Evolutionary conservation across 495 filamentous ascomycete genomes (phyloP), one percentile per base, ranked within the genome.

Genomic region (Aspergillus haitiensis): DNA sequence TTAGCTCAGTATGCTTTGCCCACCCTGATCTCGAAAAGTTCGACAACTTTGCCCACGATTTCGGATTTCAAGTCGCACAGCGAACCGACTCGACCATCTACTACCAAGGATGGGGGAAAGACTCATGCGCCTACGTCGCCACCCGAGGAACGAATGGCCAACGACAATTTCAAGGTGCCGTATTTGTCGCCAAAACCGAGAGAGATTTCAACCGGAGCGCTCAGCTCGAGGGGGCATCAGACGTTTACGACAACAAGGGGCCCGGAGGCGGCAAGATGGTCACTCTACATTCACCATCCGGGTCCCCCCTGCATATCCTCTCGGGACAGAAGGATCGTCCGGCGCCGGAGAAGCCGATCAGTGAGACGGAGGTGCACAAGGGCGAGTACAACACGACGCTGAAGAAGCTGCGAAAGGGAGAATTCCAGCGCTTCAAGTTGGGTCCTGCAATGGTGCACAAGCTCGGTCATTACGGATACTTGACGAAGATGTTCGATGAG

Each of bases 391-490:
- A 75, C 36, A 66, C 60, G 18, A 62, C 72, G 31, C 13, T 45
- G 9, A 69, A 76, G 6, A 75, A 76, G 54, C 55, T 62, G 15
- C 61, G 72, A 5, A 37, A 51, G 11, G 59, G 67, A 7, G 50
- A 60, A 45, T 75, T 75, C 57, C 72, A 72, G n/a, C 65, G 72
- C 0, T 75, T 79, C 62, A 62, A 75, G 5, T 72, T 72, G 12
- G 85, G 88, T 8, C 88, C 89, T 2, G 86, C 87, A 2, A 81
- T 84, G 1, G 78, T 91, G 0, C 86, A 91, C 73, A 91, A 91
- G 53, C 78, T 91, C 1, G 89, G 88, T 4, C 89, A 91, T 70
- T 91, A 85, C 55, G 89, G 88, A 11, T 67, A 85, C 46, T 82
- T 81, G 64, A 83, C 87, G 7, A 79, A 79, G 55, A 69, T 86